Percentiles rank a stretch among this genome's conserved stretches.
Conservation (phyloP, 2,329 filamentous ascomycete species). For the Hypocrella siamensis region DNA sequence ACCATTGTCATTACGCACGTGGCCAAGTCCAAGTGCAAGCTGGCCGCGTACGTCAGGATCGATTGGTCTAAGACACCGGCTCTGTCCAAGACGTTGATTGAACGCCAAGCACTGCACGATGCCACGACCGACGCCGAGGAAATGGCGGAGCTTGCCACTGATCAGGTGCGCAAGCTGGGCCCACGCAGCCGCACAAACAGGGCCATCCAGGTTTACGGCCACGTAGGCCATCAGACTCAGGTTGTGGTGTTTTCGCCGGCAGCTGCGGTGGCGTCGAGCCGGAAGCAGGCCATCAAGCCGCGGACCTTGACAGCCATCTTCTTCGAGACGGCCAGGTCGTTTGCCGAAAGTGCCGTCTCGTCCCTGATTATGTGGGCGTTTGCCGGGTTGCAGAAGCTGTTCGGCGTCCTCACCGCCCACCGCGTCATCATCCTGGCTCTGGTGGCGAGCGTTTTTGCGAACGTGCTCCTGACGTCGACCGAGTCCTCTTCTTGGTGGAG, state of each 20-base stretch:
- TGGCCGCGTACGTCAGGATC: constrained; percentile 76
- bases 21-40: constrained; percentile 80
- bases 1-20: constrained; percentile 92
- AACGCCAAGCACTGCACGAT: constrained; percentile 61
- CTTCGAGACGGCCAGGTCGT: constrained; percentile 55
- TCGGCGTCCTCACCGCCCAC: constrained; percentile 56
- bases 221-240: constrained; percentile 53
- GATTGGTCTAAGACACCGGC: constrained; percentile 63
- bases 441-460: constrained; percentile 51
- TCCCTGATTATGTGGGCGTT: constrained; percentile 66
- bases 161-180: constrained; percentile 62
- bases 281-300: constrained; percentile 43
- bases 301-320: constrained; percentile 53
- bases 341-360: constrained; percentile 58
- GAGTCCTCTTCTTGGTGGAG: constrained; percentile 69
- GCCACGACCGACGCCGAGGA: constrained; percentile 57
- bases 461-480: constrained; percentile 59
- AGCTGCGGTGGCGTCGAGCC: constrained; percentile 26
- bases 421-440: constrained; percentile 57
- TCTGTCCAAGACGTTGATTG: constrained; percentile 44
- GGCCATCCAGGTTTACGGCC: constrained; percentile 65
- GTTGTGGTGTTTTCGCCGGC: constrained; percentile 43
- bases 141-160: constrained; percentile 58
- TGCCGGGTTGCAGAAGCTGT: constrained; percentile 47
- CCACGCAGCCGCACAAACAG: constrained; percentile 60